Evolutionary conservation across 345 rosid genomes (phyloP).

Genomic region (Boechera divaricarpa): DNA sequence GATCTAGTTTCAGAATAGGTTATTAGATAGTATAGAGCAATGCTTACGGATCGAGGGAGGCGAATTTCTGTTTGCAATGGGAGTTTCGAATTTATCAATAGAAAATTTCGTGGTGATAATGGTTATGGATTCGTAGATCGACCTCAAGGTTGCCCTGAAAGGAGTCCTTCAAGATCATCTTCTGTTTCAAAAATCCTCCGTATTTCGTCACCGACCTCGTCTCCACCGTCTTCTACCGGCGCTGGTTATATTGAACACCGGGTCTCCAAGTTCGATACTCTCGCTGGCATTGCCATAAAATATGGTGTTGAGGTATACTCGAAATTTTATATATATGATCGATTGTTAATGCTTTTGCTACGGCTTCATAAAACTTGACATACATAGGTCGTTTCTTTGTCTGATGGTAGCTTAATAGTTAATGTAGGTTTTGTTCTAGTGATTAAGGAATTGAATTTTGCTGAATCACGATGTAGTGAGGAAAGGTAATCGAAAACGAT

Average conservation of each 20-base stretch:
- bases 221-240: constrained; percentile 41
- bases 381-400: background rate
- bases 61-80: constrained; percentile 38
- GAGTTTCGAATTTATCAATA: constrained; percentile 33
- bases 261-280: constrained; percentile 82
- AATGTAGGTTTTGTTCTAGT: too few relatives aligned
- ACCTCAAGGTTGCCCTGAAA: constrained; percentile 34
- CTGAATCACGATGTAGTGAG: too few relatives aligned
- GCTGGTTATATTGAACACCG: constrained; percentile 63
- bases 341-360: constrained; percentile 1
- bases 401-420: too few relatives aligned
- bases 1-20: constrained; percentile 16
- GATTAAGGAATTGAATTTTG: too few relatives aligned
- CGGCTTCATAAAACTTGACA: background rate
- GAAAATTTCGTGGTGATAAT: constrained; percentile 41
- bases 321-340: background rate
- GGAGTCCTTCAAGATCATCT: constrained; percentile 34
- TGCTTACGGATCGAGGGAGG: constrained; percentile 55
- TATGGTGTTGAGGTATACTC: constrained; percentile 86
- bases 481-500: too few relatives aligned
- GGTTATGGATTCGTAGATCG: constrained; percentile 34
- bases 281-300: constrained; percentile 91
- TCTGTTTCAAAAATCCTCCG: constrained; percentile 29
- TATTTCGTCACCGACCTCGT: constrained; percentile 40
- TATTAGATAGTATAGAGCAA: constrained; percentile 6